Conservation (phyloP, 148 eudicot genomes). For the Cornus suecica region DNA sequence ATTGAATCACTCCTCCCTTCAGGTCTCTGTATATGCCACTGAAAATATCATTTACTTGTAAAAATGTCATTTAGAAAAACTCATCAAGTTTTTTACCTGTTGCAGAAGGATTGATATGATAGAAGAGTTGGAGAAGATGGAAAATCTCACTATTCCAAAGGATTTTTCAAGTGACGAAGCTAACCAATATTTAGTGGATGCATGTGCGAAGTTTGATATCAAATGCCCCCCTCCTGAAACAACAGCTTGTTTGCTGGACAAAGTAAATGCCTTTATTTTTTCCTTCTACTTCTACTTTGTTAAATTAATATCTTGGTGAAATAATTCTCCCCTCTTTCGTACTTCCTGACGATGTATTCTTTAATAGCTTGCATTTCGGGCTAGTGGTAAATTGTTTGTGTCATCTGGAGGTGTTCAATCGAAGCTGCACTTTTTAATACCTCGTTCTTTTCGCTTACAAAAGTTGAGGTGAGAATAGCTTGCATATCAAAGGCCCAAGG, state of each 20-base stretch:
- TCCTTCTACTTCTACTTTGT: no score
- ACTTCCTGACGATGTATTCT: neutral
- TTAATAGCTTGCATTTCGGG: neutral
- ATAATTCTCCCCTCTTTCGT: neutral
- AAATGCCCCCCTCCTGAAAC: constrained; percentile 95
- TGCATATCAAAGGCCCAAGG: no score
- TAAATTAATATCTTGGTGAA: no score
- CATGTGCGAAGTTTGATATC: constrained; percentile 68
- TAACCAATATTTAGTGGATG: constrained; percentile 62
- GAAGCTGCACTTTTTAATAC: no score
- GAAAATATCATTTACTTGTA: neutral
- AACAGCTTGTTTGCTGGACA: constrained; percentile 77
- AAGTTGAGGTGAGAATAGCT: no score
- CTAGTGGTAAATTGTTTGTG: no score
- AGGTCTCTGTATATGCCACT: constrained; percentile 64
- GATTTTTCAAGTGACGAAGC: constrained; percentile 75
- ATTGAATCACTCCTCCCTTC: constrained; percentile 98
- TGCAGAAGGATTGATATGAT: constrained; percentile 92
- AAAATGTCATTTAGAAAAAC: no score
- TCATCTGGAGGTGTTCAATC: no score
- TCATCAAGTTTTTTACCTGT: neutral
- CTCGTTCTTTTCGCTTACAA: no score
- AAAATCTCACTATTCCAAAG: constrained; percentile 77
- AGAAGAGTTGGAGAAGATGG: constrained; percentile 78
- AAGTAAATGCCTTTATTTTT: constrained; percentile 40